phyloP scores from a whole-genome alignment of 148 eudicot genomes.

The Cornus florida region DNA sequence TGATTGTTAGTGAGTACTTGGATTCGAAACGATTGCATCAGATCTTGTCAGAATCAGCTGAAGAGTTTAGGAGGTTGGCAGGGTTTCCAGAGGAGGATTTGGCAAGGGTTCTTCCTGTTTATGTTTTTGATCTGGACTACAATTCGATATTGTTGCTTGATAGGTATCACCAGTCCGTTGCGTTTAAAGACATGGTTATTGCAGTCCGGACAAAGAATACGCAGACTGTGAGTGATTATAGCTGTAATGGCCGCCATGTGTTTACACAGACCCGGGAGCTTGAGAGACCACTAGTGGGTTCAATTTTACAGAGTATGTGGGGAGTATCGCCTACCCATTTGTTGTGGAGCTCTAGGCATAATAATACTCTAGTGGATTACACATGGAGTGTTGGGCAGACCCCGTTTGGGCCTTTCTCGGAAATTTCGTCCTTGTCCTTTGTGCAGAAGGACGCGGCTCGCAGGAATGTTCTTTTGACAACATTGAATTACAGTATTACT shows the following conservation, averaged over 20 bases:
- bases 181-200: conserved; percentile 95
- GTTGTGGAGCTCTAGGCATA: conserved; percentile 84
- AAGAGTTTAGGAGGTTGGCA: conserved; percentile 73
- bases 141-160: conserved; percentile 71
- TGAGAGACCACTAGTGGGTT: conserved; percentile 90
- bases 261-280: conserved; percentile 90
- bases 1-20: conserved; percentile 93
- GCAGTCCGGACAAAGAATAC: conserved; percentile 85
- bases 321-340: conserved; percentile 96
- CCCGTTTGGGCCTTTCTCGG: conserved; percentile 97
- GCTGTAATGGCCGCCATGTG: conserved; percentile 89
- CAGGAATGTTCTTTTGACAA: conserved; percentile 71
- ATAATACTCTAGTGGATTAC: conserved; percentile 77
- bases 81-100: conserved; percentile 74
- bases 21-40: conserved; percentile 84
- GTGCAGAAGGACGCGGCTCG: conserved; percentile 97
- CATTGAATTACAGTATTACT: conserved; percentile 70
- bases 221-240: conserved; percentile 94
- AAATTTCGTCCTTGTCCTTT: conserved; percentile 78
- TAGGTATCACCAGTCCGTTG: conserved; percentile 92
- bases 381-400: conserved; percentile 98
- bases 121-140: conserved; percentile 81
- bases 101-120: conserved; percentile 79
- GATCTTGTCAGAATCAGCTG: conserved; percentile 54
- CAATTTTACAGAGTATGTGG: conserved; percentile 97